Conservation (phyloP, 1,284 basidiomycete genomes). For the Austroboletus niveus region DNA sequence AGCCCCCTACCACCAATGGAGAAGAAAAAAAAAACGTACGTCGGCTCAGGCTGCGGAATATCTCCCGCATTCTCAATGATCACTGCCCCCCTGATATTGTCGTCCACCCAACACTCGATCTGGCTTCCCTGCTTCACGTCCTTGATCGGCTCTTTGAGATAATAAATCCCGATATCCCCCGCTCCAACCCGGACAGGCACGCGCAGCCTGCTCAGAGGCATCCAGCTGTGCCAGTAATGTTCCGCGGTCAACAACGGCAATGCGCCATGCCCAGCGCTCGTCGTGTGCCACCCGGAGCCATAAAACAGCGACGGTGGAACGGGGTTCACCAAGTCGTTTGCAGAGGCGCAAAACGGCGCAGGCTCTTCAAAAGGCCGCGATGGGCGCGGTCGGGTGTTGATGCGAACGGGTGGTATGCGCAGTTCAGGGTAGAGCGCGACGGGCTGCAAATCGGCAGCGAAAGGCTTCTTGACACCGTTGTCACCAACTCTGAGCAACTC, state of each 20-base stretch:
- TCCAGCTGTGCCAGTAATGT: constrained; percentile 87
- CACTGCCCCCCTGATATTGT: constrained; percentile 65
- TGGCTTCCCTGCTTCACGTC: constrained; percentile 59
- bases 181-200: constrained; percentile 73
- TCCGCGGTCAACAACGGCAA: constrained; percentile 51
- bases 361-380: constrained; percentile 74
- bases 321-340: constrained; percentile 94
- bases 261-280: constrained; percentile 58
- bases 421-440: constrained; percentile 38
- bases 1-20: not conserved
- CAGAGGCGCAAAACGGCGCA: constrained; percentile 85
- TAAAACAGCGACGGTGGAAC: constrained; percentile 86
- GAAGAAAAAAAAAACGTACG: constrained; percentile 43
- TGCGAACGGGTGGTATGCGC: constrained; percentile 68
- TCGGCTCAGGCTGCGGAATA: constrained; percentile 46
- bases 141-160: constrained; percentile 57
- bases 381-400: constrained; percentile 67
- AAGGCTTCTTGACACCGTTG: constrained; percentile 28
- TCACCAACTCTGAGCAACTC: constrained; percentile 37
- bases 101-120: constrained; percentile 85
- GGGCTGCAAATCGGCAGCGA: constrained; percentile 20
- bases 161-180: constrained; percentile 81
- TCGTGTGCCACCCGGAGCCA: constrained; percentile 83
- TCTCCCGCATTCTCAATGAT: constrained; percentile 63
- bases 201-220: constrained; percentile 74